Conservation (phyloP, 371 early-diverging fungal species). For the Lichtheimia corymbifera region DNA sequence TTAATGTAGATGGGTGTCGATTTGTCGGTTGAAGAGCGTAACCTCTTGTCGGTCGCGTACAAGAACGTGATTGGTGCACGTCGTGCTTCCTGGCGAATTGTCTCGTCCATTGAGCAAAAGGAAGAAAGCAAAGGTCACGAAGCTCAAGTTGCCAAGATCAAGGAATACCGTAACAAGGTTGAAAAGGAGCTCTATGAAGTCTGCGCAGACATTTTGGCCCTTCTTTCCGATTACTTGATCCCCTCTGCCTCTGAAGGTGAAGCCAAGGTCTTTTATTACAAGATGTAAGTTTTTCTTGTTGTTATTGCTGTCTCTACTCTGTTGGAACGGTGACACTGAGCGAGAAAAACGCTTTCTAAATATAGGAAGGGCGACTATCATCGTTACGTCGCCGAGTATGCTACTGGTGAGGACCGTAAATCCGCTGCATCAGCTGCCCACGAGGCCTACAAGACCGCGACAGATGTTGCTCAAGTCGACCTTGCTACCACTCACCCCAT, state of each 20-base stretch:
- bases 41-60: conserved; percentile 98
- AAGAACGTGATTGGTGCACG: conserved; percentile 99
- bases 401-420: conserved; percentile 85
- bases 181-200: conserved; percentile 94
- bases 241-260: conserved; percentile 85
- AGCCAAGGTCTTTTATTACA: conserved; percentile 98
- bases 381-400: conserved; percentile 99
- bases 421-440: conserved; percentile 88
- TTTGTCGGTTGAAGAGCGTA: conserved; percentile 96
- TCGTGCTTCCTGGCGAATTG: conserved; percentile 99
- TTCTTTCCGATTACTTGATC: conserved; percentile 91
- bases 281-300: conserved; percentile 76
- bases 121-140: conserved; percentile 92
- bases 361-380: conserved; percentile 97
- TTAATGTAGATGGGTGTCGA: conserved; percentile 55
- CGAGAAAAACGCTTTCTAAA: conserved; percentile 9
- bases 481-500: conserved; percentile 99
- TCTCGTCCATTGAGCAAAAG: conserved; percentile 98
- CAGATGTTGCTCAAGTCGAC: conserved; percentile 91
- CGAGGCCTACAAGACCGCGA: conserved; percentile 96
- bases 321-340: conserved; percentile 1
- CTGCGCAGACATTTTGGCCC: conserved; percentile 93
- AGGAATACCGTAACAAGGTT: conserved; percentile 88
- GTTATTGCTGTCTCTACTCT: neutral
- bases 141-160: conserved; percentile 84